phyloP scores from a whole-genome alignment of 2,329 filamentous ascomycete genomes.

The Ascochyta koolunga region DNA sequence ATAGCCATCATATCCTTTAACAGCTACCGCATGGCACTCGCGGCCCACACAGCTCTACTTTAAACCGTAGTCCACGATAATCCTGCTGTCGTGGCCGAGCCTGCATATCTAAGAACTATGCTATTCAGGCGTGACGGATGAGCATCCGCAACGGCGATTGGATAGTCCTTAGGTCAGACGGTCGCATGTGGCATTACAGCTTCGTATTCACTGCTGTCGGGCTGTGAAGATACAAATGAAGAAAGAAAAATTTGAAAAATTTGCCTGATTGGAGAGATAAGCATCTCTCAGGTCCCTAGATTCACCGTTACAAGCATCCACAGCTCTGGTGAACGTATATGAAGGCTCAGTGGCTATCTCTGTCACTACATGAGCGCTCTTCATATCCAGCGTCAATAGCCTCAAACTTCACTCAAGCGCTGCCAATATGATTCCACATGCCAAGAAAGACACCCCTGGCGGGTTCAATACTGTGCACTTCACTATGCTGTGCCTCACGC shows the following conservation, averaged over 20 bases:
- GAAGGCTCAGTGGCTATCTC: constrained; percentile 2
- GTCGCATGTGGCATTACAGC: not conserved
- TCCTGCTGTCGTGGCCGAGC: not conserved
- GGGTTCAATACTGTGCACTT: constrained; percentile 17
- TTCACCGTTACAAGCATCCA: constrained; percentile 2
- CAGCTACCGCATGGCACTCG: not conserved
- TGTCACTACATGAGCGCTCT: not conserved
- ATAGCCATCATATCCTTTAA: not conserved
- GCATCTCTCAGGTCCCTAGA: constrained; percentile 13
- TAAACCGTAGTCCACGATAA: constrained; percentile 3
- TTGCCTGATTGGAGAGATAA: not conserved
- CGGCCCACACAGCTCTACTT: not conserved
- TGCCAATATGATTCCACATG: constrained; percentile 1
- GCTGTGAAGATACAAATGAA: too few species aligned
- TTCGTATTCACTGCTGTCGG: constrained; percentile 1
- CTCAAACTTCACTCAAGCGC: not conserved
- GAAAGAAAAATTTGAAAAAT: too few species aligned
- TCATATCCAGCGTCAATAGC: not conserved
- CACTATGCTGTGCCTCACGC: constrained; percentile 9
- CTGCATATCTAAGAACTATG: not conserved
- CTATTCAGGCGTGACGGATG: not conserved
- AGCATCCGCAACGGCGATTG: not conserved
- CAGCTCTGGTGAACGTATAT: constrained; percentile 6
- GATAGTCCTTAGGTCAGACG: constrained; percentile 2
- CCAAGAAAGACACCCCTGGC: not conserved